Base-by-base conservation (phyloP, 2,329 filamentous ascomycete genomes). In the Aspergillus floridensis region DNA sequence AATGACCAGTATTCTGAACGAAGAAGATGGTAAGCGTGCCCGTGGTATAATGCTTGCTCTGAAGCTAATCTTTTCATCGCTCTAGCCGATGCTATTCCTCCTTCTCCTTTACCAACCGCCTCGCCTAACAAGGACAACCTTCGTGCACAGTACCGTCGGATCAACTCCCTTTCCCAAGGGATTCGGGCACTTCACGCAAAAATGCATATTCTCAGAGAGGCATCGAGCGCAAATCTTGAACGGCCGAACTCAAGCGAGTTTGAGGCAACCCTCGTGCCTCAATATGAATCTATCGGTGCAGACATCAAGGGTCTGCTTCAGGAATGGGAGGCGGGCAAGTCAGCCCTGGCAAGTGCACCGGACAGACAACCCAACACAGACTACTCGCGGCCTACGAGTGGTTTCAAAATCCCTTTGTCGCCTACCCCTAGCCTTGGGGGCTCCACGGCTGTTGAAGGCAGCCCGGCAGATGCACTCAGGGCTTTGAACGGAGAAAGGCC, bases 131-230 rank as follows among this genome's bases (percentile, higher is more conserved):
- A 88, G 56, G 92, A 97, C 70, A 87, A 91, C 61, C 88, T 93
- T 81, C 89, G 93, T 58, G 88, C 89, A 57, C 93, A 96, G 73
- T 84, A 97, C 59, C 88, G 92, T 61, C 93, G 96, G 72, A 85
- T 99, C 47, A 92, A 91, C 70, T 90, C 90, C 1, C 82, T 99
- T 35, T 96, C 92, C 0, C 91, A 92, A 57, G 93, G 92, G 16
- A 96, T 98, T 62, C 88, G 93, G 29, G 91, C 91, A 11, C 82
- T 99, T 52, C 93, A 98, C 76, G 95, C 95, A 38, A 99, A 98
- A 75, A 87, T 99, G 79, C 92, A 96, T 61, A 82, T 99, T 7
- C 79, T 98, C 57, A 87, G 92, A 53, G 95, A 99, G 74, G 92
- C 97, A 74, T 96, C 92, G 0, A 91, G 91, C 70, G 86, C 86